Conservation (phyloP, 2,329 filamentous ascomycete genomes). For the Juglanconis sp. region DNA sequence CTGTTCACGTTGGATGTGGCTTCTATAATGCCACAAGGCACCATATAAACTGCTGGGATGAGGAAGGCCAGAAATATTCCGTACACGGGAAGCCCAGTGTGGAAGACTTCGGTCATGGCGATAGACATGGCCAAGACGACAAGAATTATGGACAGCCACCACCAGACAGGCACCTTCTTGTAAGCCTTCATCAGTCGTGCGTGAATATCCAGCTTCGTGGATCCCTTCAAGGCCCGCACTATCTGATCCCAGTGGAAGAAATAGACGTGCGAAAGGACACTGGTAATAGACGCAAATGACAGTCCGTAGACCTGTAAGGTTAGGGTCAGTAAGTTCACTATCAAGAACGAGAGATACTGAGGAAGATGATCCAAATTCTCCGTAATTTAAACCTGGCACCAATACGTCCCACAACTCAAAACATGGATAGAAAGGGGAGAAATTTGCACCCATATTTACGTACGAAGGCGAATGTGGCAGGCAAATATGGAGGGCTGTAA, state of each 20-base stretch:
- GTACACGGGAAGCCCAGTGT: slow-evolving; percentile 42
- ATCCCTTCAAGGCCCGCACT: slow-evolving; percentile 25
- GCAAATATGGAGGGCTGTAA: slow-evolving; percentile 53
- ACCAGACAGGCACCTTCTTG: slow-evolving; percentile 40
- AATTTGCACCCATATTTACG: slow-evolving; percentile 44
- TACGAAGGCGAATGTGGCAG: slow-evolving; percentile 38
- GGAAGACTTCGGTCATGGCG: slow-evolving; percentile 41
- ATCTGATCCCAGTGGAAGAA: slow-evolving; percentile 64
- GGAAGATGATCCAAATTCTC: too few species aligned
- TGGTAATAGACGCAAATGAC: slow-evolving; percentile 29
- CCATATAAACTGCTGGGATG: slow-evolving; percentile 42
- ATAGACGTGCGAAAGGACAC: slow-evolving; percentile 39
- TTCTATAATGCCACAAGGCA: slow-evolving; percentile 46
- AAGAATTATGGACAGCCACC: slow-evolving; percentile 37
- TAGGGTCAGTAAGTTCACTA: too few species aligned
- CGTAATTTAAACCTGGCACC: too few species aligned
- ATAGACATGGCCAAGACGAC: slow-evolving; percentile 33
- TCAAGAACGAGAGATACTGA: too few species aligned
- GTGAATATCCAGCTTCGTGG: slow-evolving; percentile 37
- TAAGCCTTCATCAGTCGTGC: slow-evolving; percentile 40
- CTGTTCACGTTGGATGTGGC: slow-evolving; percentile 29
- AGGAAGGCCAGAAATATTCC: slow-evolving; percentile 42
- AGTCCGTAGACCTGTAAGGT: slow-evolving; percentile 22
- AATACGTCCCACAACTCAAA: too few species aligned
- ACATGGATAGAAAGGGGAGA: slow-evolving; percentile 31